Conservation (phyloP, 306 rosid species). For the Pyrus bretschneideri region DNA sequence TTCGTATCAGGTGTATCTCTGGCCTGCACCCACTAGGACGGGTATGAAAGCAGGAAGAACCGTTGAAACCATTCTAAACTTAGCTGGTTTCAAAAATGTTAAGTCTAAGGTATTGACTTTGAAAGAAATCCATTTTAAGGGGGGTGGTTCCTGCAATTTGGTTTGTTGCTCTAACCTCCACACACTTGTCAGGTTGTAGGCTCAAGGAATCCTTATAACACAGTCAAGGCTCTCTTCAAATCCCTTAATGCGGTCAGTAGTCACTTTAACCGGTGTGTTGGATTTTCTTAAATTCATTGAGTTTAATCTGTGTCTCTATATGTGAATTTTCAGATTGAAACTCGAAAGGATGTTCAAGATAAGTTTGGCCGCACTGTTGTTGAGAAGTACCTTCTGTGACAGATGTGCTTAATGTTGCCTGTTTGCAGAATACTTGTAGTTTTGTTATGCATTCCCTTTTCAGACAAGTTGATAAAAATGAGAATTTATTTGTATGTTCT, state of each 20-base stretch:
- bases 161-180: slow-evolving; percentile 12
- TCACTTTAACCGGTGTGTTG: not conserved
- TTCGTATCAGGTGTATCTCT: slow-evolving; percentile 64
- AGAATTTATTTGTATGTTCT: not conserved
- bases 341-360: slow-evolving; percentile 84
- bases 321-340: slow-evolving; percentile 60
- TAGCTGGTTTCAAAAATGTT: slow-evolving; percentile 87
- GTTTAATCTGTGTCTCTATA: not conserved
- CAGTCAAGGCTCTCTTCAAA: slow-evolving; percentile 80
- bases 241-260: slow-evolving; percentile 80
- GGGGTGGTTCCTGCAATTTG: slow-evolving; percentile 7
- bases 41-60: slow-evolving; percentile 89
- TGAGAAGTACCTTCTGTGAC: slow-evolving; percentile 71
- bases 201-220: slow-evolving; percentile 81
- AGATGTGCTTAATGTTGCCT: not conserved
- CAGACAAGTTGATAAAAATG: not conserved
- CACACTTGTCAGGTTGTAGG: slow-evolving; percentile 62
- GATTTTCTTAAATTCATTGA: not conserved
- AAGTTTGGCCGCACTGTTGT: slow-evolving; percentile 91
- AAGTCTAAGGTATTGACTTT: slow-evolving; percentile 69
- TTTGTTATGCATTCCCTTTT: not conserved
- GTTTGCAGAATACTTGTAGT: not conserved
- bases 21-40: slow-evolving; percentile 85
- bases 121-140: slow-evolving; percentile 5
- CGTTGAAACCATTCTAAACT: slow-evolving; percentile 65